Evolutionary conservation across 305 asterid genomes (phyloP), one percentile per base, ranked within the genome.

Genomic region (Stenogyne calaminthoides): DNA sequence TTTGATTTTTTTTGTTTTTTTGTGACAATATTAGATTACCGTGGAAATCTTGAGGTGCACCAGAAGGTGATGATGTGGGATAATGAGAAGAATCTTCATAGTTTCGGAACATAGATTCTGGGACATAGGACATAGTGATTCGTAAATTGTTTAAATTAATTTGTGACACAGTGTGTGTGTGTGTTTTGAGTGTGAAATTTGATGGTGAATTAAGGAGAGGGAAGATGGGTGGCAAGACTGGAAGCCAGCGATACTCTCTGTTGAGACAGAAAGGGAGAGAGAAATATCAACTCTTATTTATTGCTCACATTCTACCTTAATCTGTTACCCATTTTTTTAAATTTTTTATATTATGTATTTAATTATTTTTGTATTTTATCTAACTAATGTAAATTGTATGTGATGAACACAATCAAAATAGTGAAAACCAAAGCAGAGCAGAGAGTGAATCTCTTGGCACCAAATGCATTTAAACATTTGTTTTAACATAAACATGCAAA

Each of bases 211-310:
- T 1, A 78, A 69, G n/a, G n/a, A n/a, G n/a, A n/a, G n/a, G n/a
- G n/a, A n/a, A n/a, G 87, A 80, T 89, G 92, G 92, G 88, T 82
- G 88, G 87, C 89, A 81, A 85, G 85, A 80, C 82, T 82, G 89
- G 83, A 82, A 76, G 87, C 82, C 96, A 91, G 97, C 96, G 96
- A 86, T 76, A 77, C 76, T 78, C 79, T 78, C 75, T 80, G 83
- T 72, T 74, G 72, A 77, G 81, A 80, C 82, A 84, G 86, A 39
- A 49, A 66, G 82, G 37, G 74, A 25, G 65, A 39, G 57, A 57
- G 70, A 63, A 77, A 76, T 75, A 79, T 82, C 84, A 62, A 77
- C 68, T 82, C 75, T 77, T 85, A 79, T 82, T 83, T 83, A 84
- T 82, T 81, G 75, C 77, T 69, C 71, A 39, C 72, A 80, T 77